Conservation (phyloP, 1,139 yeast genomes). For the Saccharomyces hybrid region DNA sequence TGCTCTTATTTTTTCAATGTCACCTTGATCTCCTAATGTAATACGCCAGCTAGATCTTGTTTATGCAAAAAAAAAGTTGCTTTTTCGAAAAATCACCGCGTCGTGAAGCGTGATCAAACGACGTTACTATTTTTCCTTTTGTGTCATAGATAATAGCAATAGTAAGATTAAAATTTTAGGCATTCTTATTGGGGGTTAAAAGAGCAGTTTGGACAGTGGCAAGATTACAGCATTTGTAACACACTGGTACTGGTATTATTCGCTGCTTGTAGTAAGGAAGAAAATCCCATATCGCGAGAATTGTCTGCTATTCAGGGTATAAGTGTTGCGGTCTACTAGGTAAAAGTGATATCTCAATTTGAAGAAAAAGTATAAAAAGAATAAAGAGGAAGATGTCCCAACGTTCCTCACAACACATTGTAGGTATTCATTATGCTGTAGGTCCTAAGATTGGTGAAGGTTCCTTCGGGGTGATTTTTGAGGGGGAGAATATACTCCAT, state of each 20-base stretch:
- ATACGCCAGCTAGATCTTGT: neutral
- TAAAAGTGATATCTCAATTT: conserved; percentile 1
- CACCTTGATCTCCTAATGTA: neutral
- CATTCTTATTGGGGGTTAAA: neutral
- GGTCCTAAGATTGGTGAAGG: conserved; percentile 98
- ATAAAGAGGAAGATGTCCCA: neutral
- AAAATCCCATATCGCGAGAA: neutral
- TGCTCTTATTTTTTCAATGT: neutral
- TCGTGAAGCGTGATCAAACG: neutral
- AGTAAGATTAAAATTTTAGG: neutral
- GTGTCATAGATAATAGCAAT: neutral
- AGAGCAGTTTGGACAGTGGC: neutral
- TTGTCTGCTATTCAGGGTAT: neutral
- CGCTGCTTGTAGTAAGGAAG: neutral
- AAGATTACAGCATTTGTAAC: neutral
- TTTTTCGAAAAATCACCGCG: conserved; percentile 4
- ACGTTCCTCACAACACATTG: conserved; percentile 35
- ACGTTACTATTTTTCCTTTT: neutral
- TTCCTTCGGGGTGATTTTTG: conserved; percentile 93
- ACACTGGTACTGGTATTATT: neutral
- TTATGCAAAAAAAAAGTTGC: neutral
- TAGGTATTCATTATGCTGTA: conserved; percentile 79
- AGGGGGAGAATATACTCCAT: conserved; percentile 82
- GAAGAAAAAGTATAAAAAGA: conserved; percentile 2
- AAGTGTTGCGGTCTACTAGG: neutral